Conservation (phyloP, 345 rosid species). For the Aquilaria yunnanensis region DNA sequence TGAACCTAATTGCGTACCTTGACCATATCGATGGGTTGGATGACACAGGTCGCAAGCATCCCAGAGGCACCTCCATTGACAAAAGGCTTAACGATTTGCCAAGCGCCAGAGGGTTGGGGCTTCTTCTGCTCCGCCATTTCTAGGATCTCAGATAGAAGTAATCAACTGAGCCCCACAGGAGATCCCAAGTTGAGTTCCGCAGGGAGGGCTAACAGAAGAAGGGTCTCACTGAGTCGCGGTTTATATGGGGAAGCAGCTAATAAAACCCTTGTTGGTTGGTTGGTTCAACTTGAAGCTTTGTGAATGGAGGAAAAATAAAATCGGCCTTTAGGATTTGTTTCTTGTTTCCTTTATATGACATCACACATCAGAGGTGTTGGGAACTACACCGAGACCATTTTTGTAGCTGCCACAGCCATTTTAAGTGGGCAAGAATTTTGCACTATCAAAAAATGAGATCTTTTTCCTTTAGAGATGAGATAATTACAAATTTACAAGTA, state of each 20-base stretch:
- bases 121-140: constrained; percentile 76
- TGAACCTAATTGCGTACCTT: constrained; percentile 42
- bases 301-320: neutral
- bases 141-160: constrained; percentile 11
- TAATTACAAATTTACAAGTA: too few relatives aligned
- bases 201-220: neutral
- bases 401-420: neutral
- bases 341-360: neutral
- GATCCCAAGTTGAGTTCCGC: neutral
- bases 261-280: neutral
- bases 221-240: neutral
- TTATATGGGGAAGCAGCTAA: neutral
- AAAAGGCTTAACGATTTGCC: constrained; percentile 89
- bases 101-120: constrained; percentile 43
- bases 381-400: neutral
- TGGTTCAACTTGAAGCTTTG: neutral
- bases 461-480: too few relatives aligned
- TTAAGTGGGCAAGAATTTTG: too few relatives aligned
- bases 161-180: constrained; percentile 1
- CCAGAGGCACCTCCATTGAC: constrained; percentile 96
- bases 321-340: neutral
- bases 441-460: too few relatives aligned
- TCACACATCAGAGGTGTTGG: neutral
- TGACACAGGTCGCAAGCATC: constrained; percentile 98
- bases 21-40: constrained; percentile 97